These are phyloP conservation scores for Diplodia seriata DNA, from an alignment of 2,329 filamentous ascomycete species.

Conservation along the genomic window DNA sequence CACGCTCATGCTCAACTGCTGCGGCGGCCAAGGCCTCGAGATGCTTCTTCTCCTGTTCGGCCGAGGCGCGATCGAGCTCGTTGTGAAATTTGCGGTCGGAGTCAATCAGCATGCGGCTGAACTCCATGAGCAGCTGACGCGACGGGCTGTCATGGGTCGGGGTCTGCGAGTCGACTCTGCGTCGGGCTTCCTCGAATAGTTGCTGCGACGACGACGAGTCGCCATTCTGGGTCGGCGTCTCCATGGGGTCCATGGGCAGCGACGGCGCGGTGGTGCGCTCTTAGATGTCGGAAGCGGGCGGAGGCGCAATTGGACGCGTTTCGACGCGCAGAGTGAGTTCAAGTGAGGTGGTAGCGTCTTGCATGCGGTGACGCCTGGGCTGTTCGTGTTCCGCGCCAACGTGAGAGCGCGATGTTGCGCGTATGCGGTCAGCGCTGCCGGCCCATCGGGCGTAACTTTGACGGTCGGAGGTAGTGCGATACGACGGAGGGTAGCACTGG, in stretches of 20 bases:
- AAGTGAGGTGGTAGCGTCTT: slow-evolving; percentile 26
- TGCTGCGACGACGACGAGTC: slow-evolving; percentile 28
- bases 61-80: slow-evolving; percentile 66
- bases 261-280: neutral
- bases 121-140: slow-evolving; percentile 49
- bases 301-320: slow-evolving; percentile 30
- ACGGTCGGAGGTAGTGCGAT: slow-evolving; percentile 4
- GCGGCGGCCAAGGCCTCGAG: slow-evolving; percentile 71
- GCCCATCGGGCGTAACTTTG: slow-evolving; percentile 17
- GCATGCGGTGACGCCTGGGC: slow-evolving; percentile 26
- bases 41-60: slow-evolving; percentile 69
- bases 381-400: slow-evolving; percentile 14
- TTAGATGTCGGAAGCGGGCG: neutral
- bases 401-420: slow-evolving; percentile 24
- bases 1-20: slow-evolving; percentile 69
- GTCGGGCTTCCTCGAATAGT: slow-evolving; percentile 22
- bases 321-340: slow-evolving; percentile 15
- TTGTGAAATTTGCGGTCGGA: slow-evolving; percentile 59
- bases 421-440: slow-evolving; percentile 27
- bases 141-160: slow-evolving; percentile 43
- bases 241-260: slow-evolving; percentile 10
- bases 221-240: slow-evolving; percentile 20
- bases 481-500: slow-evolving; percentile 18
- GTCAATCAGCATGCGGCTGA: slow-evolving; percentile 51
- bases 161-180: slow-evolving; percentile 13